These are phyloP conservation scores for Candida endomychidarum DNA, from an alignment of 805 yeast species.

Conservation along the genomic window DNA sequence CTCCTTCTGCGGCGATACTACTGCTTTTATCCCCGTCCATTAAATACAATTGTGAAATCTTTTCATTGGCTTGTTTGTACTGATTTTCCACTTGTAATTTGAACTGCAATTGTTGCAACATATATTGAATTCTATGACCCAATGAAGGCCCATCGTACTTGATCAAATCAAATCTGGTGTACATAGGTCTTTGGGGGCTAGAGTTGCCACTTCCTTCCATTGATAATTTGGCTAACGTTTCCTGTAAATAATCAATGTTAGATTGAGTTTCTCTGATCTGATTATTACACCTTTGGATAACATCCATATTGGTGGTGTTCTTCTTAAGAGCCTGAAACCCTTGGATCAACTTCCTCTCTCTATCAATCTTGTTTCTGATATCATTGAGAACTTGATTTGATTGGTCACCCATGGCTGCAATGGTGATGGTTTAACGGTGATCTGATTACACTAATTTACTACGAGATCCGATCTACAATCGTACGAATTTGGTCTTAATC, in stretches of 20 bases:
- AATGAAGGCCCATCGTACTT: conserved; percentile 92
- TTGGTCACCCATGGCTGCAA: not conserved
- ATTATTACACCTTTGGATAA: conserved; percentile 86
- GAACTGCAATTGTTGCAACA: conserved; percentile 93
- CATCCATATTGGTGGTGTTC: conserved; percentile 75
- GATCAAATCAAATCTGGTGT: conserved; percentile 74
- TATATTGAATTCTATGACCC: conserved; percentile 91
- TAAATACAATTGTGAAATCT: conserved; percentile 79
- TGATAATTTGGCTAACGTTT: conserved; percentile 64
- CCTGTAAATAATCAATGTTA: conserved; percentile 84
- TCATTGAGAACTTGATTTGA: conserved; percentile 48
- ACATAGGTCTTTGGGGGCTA: conserved; percentile 38
- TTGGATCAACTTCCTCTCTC: conserved; percentile 82
- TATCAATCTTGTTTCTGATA: conserved; percentile 79
- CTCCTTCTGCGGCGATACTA: conserved; percentile 86
- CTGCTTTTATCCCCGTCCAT: conserved; percentile 88
- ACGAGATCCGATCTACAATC: too few species aligned
- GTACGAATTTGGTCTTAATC: too few species aligned
- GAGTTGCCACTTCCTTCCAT: conserved; percentile 23
- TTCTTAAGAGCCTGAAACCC: conserved; percentile 83
- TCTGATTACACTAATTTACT: too few species aligned
- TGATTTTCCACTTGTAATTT: conserved; percentile 93
- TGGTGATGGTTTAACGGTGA: too few species aligned
- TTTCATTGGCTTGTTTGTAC: conserved; percentile 89
- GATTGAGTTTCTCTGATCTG: conserved; percentile 89